Base-by-base conservation (phyloP, 2,329 filamentous ascomycete genomes). In the Exophiala viscosa region DNA sequence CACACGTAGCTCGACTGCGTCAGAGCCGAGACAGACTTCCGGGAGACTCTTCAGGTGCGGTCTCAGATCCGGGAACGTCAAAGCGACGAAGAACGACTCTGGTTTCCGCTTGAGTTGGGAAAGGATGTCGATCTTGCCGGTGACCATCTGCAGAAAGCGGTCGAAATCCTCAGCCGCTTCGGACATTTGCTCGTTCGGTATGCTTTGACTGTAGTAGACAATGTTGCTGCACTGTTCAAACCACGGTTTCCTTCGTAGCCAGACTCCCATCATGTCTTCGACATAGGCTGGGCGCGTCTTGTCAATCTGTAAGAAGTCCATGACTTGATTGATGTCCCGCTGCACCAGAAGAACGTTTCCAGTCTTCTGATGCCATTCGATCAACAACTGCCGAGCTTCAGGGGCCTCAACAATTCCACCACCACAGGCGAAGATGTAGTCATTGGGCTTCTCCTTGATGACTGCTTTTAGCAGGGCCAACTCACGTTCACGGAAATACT, bases 191-290 rank as follows among this genome's bases (percentile, higher is more conserved):
- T 70, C 70, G 17, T 76, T 69, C 35, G 76, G 76, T 2, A 80
- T 74, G 41, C 75, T 83, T 45, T 90, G 89, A 68, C 88, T 95
- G 73, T 92, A 88, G 73, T 96, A 97, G 62, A 95, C 84, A 63
- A 90, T 86, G 67, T 95, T 99, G 75, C 91, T 96, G 76, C 93
- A 97, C 68, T 92, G 83, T 52, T 88, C 80, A 70, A 90, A 97
- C 84, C 89, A 96, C 2, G 86, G 87, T 69, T 90, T 93, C 34
- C 93, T 85, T 48, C 92, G 86, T 52, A 89, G 75, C 78, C 95
- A 99, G 2, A 99, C 92, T 8, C 84, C 84, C 73, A 90, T 86
- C 75, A 96, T 95, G 64, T 97, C 87, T 62, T 93, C 90, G 4
- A 90, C 85, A 66, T 96, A 97, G 7, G 92, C 92, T 20, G 93